Base-by-base conservation (phyloP, 768 basidiomycete genomes). In the Ephemerocybe angulata region DNA sequence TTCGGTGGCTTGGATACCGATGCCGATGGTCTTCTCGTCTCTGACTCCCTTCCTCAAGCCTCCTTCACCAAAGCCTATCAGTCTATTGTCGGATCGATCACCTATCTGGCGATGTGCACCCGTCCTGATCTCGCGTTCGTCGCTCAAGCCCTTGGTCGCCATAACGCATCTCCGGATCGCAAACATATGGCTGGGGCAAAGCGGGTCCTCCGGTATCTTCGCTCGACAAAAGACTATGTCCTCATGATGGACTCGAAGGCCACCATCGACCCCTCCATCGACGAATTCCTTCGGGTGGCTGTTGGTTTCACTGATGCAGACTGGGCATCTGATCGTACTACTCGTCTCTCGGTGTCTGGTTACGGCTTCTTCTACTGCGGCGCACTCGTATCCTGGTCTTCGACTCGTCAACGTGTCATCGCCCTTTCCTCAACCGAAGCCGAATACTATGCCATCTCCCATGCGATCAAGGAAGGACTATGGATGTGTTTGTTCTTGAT, bases 381-480 rank as follows among this genome's bases (percentile, higher is more conserved):
- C 0, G 63, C 62, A 1, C 57, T 64, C 1, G 61, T 74, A 15
- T 60, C 64, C 6, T 77, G 68, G 73, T 62, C 58, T 8, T 63
- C 65, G 15, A 65, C 64, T 40, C 68, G 68, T 43, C 72, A 74
- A 52, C 42, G 58, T 3, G 61, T 65, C 4, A 66, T 74, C 2
- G 65, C 72, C n/a, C n/a, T n/a, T n/a, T n/a, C n/a, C n/a, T n/a
- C n/a, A n/a, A n/a, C n/a, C n/a, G n/a, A n/a, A n/a, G 67, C 72
- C 2, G 72, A 77, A 53, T 75, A 77, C 55, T 68, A 74, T 47
- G 69, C 72, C 0, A 50, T 62, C 3, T 60, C 65, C 3, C 58
- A 70, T 40, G 64, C 69, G n/a, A 52, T 64, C 13, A 59, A 66
- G 12, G 60, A 64, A 41, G 59, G 59, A 4, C 60, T 65, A 38